Conservation (phyloP, 805 yeast species). For the Wickerhamomyces rabaulensis region DNA sequence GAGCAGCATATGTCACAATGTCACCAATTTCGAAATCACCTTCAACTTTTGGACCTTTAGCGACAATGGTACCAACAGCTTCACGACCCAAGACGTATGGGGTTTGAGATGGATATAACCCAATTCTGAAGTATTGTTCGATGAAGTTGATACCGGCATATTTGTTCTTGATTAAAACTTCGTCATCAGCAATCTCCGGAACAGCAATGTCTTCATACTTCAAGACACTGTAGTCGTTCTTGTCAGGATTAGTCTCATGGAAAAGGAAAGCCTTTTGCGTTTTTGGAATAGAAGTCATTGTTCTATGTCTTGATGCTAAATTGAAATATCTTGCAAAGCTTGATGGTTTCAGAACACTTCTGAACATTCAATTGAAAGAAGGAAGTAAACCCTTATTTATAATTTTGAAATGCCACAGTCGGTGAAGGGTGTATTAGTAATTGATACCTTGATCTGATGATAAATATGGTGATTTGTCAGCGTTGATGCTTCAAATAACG, state of each 20-base stretch:
- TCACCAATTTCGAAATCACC: slow-evolving; percentile 58
- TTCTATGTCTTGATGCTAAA: not conserved
- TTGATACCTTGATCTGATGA: no score
- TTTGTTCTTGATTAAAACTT: slow-evolving; percentile 65
- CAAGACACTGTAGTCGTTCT: slow-evolving; percentile 35
- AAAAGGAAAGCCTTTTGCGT: slow-evolving; percentile 53
- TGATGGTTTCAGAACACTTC: not conserved
- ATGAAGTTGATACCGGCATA: slow-evolving; percentile 81
- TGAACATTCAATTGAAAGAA: not conserved
- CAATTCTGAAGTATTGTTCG: slow-evolving; percentile 78
- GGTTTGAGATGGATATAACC: slow-evolving; percentile 55
- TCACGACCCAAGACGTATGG: slow-evolving; percentile 74
- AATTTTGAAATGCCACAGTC: no score
- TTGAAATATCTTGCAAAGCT: not conserved
- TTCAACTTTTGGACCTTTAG: slow-evolving; percentile 54
- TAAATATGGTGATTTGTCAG: no score
- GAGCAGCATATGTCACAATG: slow-evolving; percentile 52
- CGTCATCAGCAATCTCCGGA: slow-evolving; percentile 50
- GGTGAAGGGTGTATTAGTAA: no score
- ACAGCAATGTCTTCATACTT: slow-evolving; percentile 50
- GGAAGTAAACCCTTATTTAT: no score
- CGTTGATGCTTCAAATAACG: no score
- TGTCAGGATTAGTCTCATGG: slow-evolving; percentile 49
- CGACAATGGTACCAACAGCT: slow-evolving; percentile 65
- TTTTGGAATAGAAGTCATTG: slow-evolving; percentile 33